Conservation (phyloP, 306 rosid genomes). For the Potentilla sterilis region DNA sequence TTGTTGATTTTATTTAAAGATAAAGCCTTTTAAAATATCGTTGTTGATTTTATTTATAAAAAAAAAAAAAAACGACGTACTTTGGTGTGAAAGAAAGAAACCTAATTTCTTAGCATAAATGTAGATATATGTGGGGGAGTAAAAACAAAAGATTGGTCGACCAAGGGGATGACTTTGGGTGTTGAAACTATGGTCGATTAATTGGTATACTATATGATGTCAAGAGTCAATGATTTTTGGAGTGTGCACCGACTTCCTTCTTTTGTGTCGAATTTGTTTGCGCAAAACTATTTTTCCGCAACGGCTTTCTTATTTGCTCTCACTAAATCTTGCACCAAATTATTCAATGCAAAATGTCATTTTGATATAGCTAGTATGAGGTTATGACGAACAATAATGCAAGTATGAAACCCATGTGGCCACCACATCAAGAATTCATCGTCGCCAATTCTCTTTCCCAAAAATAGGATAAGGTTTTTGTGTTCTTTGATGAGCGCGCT, state of each 20-base stretch:
- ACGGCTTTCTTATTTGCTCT: neutral
- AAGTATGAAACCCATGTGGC: neutral
- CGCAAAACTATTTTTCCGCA: neutral
- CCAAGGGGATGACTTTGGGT: neutral
- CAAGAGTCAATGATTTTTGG: neutral
- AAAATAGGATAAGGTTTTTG: neutral
- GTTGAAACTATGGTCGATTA: neutral
- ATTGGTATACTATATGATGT: neutral
- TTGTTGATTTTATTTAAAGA: no score
- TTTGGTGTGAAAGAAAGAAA: neutral
- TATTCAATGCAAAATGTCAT: neutral
- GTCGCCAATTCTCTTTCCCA: neutral
- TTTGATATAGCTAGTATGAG: neutral
- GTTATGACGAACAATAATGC: neutral
- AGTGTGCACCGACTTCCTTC: neutral
- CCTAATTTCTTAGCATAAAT: neutral
- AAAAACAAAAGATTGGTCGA: neutral
- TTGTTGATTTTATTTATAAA: no score
- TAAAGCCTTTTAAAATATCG: no score
- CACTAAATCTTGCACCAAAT: neutral
- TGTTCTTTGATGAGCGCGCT: neutral
- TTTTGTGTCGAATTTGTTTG: neutral
- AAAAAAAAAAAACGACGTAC: no score
- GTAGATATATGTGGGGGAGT: neutral
- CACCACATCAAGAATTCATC: neutral